phyloP scores from a whole-genome alignment of 441 rosid genomes.

The Populus trichocarpa region DNA sequence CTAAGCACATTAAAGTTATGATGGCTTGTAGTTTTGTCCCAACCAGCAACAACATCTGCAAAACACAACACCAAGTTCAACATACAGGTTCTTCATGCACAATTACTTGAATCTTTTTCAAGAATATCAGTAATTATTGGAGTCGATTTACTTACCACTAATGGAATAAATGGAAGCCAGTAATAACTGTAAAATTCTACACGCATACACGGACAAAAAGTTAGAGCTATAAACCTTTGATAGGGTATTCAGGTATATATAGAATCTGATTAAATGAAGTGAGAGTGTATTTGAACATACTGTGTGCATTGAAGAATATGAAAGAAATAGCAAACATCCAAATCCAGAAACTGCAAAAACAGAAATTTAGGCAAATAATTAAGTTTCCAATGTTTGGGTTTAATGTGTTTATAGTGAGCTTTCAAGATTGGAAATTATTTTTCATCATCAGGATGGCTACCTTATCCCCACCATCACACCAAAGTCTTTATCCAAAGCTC shows the following conservation, averaged over 20 bases:
- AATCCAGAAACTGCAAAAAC: slow-evolving; percentile 47
- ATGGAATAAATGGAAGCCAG: slow-evolving; percentile 63
- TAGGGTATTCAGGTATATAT: neutral
- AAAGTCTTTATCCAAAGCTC: slow-evolving; percentile 69
- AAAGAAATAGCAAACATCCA: slow-evolving; percentile 43
- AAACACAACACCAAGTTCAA: neutral
- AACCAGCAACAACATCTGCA: slow-evolving; percentile 56
- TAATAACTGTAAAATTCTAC: slow-evolving; percentile 44
- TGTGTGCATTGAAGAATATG: slow-evolving; percentile 52
- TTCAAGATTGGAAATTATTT: neutral
- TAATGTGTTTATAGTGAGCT: neutral
- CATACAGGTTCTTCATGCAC: neutral
- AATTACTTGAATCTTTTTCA: neutral
- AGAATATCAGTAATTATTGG: neutral
- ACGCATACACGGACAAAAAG: neutral
- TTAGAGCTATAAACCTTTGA: neutral
- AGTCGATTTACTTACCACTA: slow-evolving; percentile 37
- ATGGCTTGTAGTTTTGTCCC: slow-evolving; percentile 73
- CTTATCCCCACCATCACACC: slow-evolving; percentile 57
- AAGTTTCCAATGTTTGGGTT: neutral
- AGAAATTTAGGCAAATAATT: neutral
- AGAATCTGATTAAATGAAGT: neutral
- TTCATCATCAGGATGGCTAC: slow-evolving; percentile 13
- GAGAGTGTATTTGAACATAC: slow-evolving; percentile 19
- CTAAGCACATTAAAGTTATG: slow-evolving; percentile 65